phyloP scores from a whole-genome alignment of 805 yeast genomes.

The Metschnikowia cubensis region DNA sequence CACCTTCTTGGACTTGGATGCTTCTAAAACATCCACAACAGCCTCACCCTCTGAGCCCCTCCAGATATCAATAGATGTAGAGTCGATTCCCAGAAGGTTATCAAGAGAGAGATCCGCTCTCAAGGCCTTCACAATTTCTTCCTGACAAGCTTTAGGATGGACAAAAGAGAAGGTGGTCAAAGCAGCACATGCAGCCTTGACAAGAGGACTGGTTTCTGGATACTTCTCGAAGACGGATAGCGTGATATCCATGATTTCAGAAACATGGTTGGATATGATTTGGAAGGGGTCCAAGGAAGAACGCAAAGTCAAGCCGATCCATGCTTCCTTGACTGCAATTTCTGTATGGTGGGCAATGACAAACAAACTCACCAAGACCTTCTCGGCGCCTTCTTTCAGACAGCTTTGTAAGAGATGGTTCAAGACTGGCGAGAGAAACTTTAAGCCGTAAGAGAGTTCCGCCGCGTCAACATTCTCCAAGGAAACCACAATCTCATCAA shows the following conservation, averaged over 20 bases:
- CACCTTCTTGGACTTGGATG: slow-evolving; percentile 33
- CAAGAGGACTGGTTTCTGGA: slow-evolving; percentile 41
- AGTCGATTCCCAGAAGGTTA: slow-evolving; percentile 39
- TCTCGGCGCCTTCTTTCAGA: slow-evolving; percentile 14
- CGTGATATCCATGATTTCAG: slow-evolving; percentile 20
- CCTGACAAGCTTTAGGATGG: slow-evolving; percentile 53
- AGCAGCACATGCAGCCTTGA: slow-evolving; percentile 42
- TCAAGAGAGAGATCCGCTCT: slow-evolving; percentile 37
- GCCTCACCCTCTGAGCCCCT: slow-evolving; percentile 63
- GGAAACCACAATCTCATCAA: slow-evolving; percentile 26
- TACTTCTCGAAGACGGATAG: slow-evolving; percentile 15
- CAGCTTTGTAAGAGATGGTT: slow-evolving; percentile 23
- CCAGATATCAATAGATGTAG: slow-evolving; percentile 59
- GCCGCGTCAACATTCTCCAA: slow-evolving; percentile 14
- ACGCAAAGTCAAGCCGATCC: slow-evolving; percentile 73
- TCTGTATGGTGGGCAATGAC: slow-evolving; percentile 27
- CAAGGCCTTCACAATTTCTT: slow-evolving; percentile 45
- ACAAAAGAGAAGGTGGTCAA: slow-evolving; percentile 51
- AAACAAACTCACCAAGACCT: slow-evolving; percentile 22
- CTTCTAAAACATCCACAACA: slow-evolving; percentile 59
- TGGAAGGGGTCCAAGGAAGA: slow-evolving; percentile 44
- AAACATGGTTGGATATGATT: slow-evolving; percentile 45
- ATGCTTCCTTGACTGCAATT: slow-evolving; percentile 47
- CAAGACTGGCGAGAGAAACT: slow-evolving; percentile 23
- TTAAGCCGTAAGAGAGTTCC: slow-evolving; percentile 17